A percentile compares a stretch with the other conserved stretches of the same genome.
Conservation (phyloP, 139 green algal genomes). For the Micromonas commoda region DNA sequence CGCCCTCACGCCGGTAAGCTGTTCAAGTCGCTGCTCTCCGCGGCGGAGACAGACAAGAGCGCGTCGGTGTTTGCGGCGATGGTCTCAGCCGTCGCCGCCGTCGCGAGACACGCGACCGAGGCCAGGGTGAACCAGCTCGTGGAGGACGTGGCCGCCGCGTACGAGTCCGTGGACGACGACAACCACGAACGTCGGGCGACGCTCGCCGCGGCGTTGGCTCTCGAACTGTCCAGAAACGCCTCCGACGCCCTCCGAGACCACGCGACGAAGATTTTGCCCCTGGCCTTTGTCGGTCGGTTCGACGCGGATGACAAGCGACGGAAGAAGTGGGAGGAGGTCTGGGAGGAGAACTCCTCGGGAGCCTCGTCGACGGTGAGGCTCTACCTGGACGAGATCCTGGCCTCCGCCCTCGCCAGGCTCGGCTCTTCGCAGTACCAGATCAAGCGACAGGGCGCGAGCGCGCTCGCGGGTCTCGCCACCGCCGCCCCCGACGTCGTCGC, state of each 20-base stretch:
- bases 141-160: neutral
- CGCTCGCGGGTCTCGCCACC: neutral
- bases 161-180: neutral
- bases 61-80: neutral
- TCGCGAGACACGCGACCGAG: neutral
- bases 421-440: neutral
- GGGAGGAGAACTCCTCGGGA: neutral
- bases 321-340: neutral
- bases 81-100: neutral
- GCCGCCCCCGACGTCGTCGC: neutral
- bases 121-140: neutral
- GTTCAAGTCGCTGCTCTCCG: neutral
- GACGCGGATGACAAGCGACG: neutral
- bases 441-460: neutral
- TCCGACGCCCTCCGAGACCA: neutral
- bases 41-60: neutral
- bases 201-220: neutral
- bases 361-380: neutral
- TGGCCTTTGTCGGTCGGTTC: conserved; percentile 7
- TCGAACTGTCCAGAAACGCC: conserved; percentile 3
- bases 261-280: neutral
- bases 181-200: neutral
- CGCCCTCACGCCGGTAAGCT: neutral
- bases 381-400: conserved; percentile 4
- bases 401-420: neutral